A percentile compares a stretch with the other conserved stretches of the same genome.
These are phyloP conservation scores for Globisporangium acanthophoron DNA, from an alignment of 352 stramenopile species.

Conservation along the genomic window DNA sequence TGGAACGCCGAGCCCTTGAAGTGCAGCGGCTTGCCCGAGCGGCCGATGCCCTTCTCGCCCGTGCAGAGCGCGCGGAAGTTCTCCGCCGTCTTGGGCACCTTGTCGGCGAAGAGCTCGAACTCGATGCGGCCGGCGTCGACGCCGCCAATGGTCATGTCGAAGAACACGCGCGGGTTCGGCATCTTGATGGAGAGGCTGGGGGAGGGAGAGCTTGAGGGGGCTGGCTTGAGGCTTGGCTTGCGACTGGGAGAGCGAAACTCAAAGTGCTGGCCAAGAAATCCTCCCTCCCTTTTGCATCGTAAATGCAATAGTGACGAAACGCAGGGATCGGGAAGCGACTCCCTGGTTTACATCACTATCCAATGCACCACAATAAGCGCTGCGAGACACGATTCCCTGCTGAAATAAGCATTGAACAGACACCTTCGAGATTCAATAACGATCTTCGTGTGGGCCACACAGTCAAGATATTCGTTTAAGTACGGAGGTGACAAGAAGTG, in stretches of 20 bases:
- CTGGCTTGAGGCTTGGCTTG: constrained; percentile 21
- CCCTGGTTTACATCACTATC: not conserved
- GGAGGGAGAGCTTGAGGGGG: not conserved
- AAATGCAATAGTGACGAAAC: not conserved
- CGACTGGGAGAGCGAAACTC: constrained; percentile 25
- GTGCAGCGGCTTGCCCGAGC: constrained; percentile 74
- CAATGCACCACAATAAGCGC: too few species aligned
- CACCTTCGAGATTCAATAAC: not conserved
- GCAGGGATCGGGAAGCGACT: not conserved
- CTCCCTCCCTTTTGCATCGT: not conserved
- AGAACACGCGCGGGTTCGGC: constrained; percentile 94
- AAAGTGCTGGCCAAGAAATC: constrained; percentile 12
- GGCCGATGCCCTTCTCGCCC: constrained; percentile 52
- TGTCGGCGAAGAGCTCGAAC: constrained; percentile 84
- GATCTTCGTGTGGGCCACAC: too few species aligned
- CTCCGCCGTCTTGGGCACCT: constrained; percentile 63
- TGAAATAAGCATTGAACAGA: not conserved
- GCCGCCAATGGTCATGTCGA: constrained; percentile 96
- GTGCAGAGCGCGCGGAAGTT: constrained; percentile 59
- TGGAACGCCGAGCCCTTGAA: constrained; percentile 90
- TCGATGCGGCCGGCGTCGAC: constrained; percentile 87
- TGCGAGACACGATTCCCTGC: too few species aligned
- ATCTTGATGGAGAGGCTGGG: constrained; percentile 31
- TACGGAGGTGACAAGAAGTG: too few species aligned
- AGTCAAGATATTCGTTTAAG: too few species aligned